Evolutionary conservation across 257 asterid genomes (phyloP), one percentile per base, ranked within the genome.

Genomic region (Ligustrum vulgare): DNA sequence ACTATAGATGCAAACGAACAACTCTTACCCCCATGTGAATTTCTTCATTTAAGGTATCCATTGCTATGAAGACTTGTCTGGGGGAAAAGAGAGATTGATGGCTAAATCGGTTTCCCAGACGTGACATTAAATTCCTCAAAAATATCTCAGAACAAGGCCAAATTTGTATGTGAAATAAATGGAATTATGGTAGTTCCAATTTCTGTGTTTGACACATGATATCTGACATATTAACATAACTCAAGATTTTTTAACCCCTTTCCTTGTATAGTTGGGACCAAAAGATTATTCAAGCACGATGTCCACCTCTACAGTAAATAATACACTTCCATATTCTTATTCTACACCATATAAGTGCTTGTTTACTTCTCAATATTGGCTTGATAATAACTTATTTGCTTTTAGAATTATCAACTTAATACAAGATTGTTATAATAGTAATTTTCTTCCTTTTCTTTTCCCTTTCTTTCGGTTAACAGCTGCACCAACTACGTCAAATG

Each of bases 401-500:
- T 75, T n/a, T 60, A 2, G 25, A 51, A 4, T 51, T 39, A 51
- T 18, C 60, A 62, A 32, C 56, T 25, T 72, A 36, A 60, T 73
- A 33, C 23, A 16, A 60, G 76, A 74, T 22, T 20, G 33, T 20
- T 11, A 3, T 2, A 8, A 20, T 23, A 1, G 66, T n/a, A 2
- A 15, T 7, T 2, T 54, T 54, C n/a, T 75, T 78, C 49, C 54
- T 54, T 70, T 45, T 54, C 25, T 60, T 58, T 60, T 7, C 74
- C 35, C 20, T 41, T 37, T 64, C 72, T 62, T 37, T 23, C 18
- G 72, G 67, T 83, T 81, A 71, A 72, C 80, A 92, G 97, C 91
- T 79, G 81, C 80, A 63, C 86, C 96, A 23, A 47, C 82, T 67
- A 75, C 86, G 41, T 71, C 96, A 37, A 82, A 84, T 80, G 84